Percentiles rank a stretch among this genome's conserved stretches.
These are phyloP conservation scores for Reticulascus tulasneorum DNA, from an alignment of 2,329 filamentous ascomycete species.

Conservation along the genomic window DNA sequence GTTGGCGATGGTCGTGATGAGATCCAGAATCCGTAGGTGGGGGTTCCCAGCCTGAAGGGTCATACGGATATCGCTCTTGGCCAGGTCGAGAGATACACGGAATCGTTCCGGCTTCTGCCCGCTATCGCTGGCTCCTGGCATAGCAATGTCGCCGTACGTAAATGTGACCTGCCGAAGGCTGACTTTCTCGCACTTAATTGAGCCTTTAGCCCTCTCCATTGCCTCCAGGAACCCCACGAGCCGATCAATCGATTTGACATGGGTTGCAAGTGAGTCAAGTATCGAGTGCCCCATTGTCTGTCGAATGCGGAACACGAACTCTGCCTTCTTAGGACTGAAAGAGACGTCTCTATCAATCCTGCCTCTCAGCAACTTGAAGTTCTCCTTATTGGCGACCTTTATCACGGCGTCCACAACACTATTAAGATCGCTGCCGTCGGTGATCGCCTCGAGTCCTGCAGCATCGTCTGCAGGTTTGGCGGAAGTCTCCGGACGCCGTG, in stretches of 20 bases:
- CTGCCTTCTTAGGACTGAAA: constrained; percentile 56
- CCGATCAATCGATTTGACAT: constrained; percentile 64
- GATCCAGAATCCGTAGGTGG: constrained; percentile 59
- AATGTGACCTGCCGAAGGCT: constrained; percentile 63
- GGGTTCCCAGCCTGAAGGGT: constrained; percentile 61
- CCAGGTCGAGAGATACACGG: constrained; percentile 57
- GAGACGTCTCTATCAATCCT: constrained; percentile 58
- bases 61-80: constrained; percentile 50
- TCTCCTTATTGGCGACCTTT: constrained; percentile 46
- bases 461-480: constrained; percentile 1
- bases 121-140: constrained; percentile 11
- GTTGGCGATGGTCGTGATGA: constrained; percentile 57
- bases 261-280: constrained; percentile 53
- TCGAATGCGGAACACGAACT: constrained; percentile 59
- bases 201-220: constrained; percentile 51
- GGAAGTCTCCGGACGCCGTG: constrained; percentile 9
- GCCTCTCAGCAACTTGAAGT: constrained; percentile 51
- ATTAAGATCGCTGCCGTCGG: constrained; percentile 6
- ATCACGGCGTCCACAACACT: constrained; percentile 44
- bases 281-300: constrained; percentile 56
- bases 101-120: constrained; percentile 27
- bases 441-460: neutral
- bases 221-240: constrained; percentile 67
- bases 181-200: constrained; percentile 55
- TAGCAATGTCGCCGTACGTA: constrained; percentile 50